Evolutionary conservation across 139 green algal species (phyloP), one percentile per base, ranked within the genome.

Genomic region (Yamagishiella unicocca): DNA sequence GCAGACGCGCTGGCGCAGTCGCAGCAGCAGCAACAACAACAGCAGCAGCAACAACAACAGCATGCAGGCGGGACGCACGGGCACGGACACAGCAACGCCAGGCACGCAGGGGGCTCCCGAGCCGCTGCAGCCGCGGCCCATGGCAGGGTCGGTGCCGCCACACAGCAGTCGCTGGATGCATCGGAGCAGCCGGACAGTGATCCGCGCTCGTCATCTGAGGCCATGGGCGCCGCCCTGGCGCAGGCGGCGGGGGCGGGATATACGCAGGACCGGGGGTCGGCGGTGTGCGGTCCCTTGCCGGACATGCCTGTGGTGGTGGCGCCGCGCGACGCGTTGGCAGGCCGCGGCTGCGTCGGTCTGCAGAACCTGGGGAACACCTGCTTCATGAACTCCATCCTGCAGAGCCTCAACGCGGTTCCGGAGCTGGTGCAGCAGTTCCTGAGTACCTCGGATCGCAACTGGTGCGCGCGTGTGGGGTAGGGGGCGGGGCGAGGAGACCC

Each of bases 331-430:
- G 29, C 79, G 38, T 1, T n/a, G 22, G 24, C 82, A 2, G 83
- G 82, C 42, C 66, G 54, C 29, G 93, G 90, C 55, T 90, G 87
- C 68, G 90, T 94, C 10, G 96, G 96, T 17, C 87, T 98, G 70
- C 19, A 83, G 31, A 98, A 98, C 89, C 84, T 98, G 74, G 96
- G 96, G 80, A 98, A 98, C 91, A 98, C 96, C 14, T 98, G 96
- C 90, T 98, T 96, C 83, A 94, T 96, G 89, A 97, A 97, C 89
- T 91, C 80, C 86, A 94, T 95, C 31, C 84, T 97, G 83, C 94
- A 96, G 88, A 91, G n/a, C 42, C 85, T 95, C 38, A 85, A 92
- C 72, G 87, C 77, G 4, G 73, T 95, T 33, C 93, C 91, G 4
- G 90, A 93, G 84, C 67, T 95, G 21, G 91, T 93, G 31, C 42